phyloP scores from a whole-genome alignment of 495 filamentous ascomycete species.

The Neurospora sp. region DNA sequence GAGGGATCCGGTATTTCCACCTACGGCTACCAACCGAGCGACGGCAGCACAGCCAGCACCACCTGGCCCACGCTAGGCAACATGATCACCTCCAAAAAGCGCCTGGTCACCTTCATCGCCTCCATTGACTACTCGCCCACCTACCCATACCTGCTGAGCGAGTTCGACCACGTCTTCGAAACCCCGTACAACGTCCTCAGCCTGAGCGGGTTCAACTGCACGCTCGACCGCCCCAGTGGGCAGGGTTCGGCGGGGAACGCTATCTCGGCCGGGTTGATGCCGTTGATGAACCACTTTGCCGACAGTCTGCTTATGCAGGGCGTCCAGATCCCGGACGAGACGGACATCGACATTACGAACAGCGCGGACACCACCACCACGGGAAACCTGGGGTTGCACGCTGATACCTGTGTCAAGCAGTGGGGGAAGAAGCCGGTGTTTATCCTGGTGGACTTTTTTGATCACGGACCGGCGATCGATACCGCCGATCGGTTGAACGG shows the following conservation, averaged over 20 bases:
- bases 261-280: slow-evolving; percentile 33
- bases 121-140: slow-evolving; percentile 36
- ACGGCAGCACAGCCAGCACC: slow-evolving; percentile 31
- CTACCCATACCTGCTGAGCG: slow-evolving; percentile 54
- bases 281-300: slow-evolving; percentile 66
- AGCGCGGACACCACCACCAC: slow-evolving; percentile 26
- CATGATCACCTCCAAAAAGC: slow-evolving; percentile 48
- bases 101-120: slow-evolving; percentile 55
- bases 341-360: slow-evolving; percentile 47
- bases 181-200: slow-evolving; percentile 54
- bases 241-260: slow-evolving; percentile 33
- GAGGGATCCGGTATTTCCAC: slow-evolving; percentile 39
- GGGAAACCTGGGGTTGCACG: slow-evolving; percentile 51
- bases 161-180: slow-evolving; percentile 66
- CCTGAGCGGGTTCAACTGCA: slow-evolving; percentile 44
- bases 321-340: slow-evolving; percentile 46
- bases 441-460: slow-evolving; percentile 59
- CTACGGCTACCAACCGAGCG: slow-evolving; percentile 48
- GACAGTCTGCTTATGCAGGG: slow-evolving; percentile 48
- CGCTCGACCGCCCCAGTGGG: slow-evolving; percentile 49
- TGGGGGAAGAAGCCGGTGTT: slow-evolving; percentile 48
- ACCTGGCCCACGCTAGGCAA: slow-evolving; percentile 55
- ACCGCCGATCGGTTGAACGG: slow-evolving; percentile 51
- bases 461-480: slow-evolving; percentile 47
- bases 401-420: slow-evolving; percentile 37